Evolutionary conservation across 768 basidiomycete species (phyloP).

Genomic region (Hydnomerulius pinastri): DNA sequence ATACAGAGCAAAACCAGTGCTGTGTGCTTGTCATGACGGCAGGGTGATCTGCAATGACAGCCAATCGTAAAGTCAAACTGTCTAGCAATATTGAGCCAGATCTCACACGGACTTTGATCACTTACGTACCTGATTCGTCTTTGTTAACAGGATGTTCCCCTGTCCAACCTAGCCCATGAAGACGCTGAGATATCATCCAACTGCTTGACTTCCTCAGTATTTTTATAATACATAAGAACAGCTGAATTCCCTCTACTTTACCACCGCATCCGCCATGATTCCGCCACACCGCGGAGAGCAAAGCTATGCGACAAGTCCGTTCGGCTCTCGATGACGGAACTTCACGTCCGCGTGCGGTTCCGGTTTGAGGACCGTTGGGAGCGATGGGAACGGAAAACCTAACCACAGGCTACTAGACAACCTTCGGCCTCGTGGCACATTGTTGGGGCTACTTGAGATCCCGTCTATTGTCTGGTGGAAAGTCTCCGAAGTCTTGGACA

Average conservation of each 20-base stretch:
- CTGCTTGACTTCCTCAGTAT: too few species aligned
- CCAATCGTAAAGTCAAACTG: neutral
- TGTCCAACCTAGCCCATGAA: too few species aligned
- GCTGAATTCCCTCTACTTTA: neutral
- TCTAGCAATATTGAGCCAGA: neutral
- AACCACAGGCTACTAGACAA: neutral
- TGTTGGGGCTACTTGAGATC: conserved; percentile 20
- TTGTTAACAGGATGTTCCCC: too few species aligned
- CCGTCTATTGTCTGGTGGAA: conserved; percentile 17
- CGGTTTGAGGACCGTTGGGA: neutral
- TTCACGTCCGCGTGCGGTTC: conserved; percentile 1
- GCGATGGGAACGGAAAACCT: conserved; percentile 24
- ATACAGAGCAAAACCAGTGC: conserved; percentile 1
- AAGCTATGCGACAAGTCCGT: neutral
- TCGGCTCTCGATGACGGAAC: neutral
- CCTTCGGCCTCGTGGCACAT: too few species aligned
- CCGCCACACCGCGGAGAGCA: conserved; percentile 8
- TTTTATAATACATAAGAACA: neutral
- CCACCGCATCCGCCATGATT: neutral
- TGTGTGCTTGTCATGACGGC: conserved; percentile 9
- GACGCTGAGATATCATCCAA: conserved; percentile 2
- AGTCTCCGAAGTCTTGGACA: too few species aligned
- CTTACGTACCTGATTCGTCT: neutral
- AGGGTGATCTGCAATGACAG: neutral
- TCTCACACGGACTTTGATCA: neutral